Evolutionary conservation across 2,329 filamentous ascomycete genomes (phyloP).

Genomic region (Penicillium janthinellum): DNA sequence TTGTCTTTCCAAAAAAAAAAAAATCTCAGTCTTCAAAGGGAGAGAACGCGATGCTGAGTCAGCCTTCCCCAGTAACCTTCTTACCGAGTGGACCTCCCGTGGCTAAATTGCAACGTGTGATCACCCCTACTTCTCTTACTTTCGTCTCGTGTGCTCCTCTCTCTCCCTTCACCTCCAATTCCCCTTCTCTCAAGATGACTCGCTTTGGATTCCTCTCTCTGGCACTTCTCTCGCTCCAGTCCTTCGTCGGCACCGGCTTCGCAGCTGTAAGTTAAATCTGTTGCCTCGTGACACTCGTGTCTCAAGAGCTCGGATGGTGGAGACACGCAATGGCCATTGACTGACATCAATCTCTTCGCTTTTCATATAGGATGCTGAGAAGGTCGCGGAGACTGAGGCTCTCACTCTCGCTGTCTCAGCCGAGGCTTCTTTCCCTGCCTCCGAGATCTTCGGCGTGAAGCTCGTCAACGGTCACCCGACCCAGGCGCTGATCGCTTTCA

Average conservation of each 20-base stretch:
- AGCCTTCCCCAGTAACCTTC: slow-evolving; percentile 19
- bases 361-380: slow-evolving; percentile 56
- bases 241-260: slow-evolving; percentile 65
- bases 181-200: slow-evolving; percentile 61
- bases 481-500: slow-evolving; percentile 76
- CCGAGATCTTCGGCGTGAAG: slow-evolving; percentile 91
- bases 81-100: slow-evolving; percentile 29
- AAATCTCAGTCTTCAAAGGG: slow-evolving; percentile 16
- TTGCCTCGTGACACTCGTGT: slow-evolving; percentile 10
- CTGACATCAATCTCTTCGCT: slow-evolving; percentile 14
- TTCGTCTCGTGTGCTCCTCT: slow-evolving; percentile 6
- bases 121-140: slow-evolving; percentile 21
- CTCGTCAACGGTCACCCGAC: slow-evolving; percentile 90
- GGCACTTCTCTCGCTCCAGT: slow-evolving; percentile 69
- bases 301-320: neutral
- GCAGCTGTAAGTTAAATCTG: slow-evolving; percentile 56
- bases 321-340: slow-evolving; percentile 26
- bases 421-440: slow-evolving; percentile 61
- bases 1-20: slow-evolving; percentile 11
- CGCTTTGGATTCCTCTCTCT: slow-evolving; percentile 71
- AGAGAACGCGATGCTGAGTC: slow-evolving; percentile 22
- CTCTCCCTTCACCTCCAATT: slow-evolving; percentile 12
- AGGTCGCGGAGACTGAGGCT: slow-evolving; percentile 64
- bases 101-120: slow-evolving; percentile 28
- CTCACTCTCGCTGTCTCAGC: slow-evolving; percentile 60